phyloP scores from a whole-genome alignment of 768 basidiomycete genomes.

The Naganishia vishniacii region DNA sequence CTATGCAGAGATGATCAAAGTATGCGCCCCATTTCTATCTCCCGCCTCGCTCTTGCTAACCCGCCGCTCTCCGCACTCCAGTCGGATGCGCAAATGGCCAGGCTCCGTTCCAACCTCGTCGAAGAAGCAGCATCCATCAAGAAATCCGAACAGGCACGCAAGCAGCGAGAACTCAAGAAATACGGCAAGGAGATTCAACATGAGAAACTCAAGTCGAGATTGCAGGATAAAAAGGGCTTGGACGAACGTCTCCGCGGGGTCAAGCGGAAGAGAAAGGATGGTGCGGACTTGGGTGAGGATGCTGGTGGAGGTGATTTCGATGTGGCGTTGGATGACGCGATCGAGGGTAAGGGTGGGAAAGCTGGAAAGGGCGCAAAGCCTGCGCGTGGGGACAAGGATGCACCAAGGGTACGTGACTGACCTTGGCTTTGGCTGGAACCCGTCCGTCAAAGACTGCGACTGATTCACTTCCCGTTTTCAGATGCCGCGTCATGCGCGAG shows the following conservation, averaged over 20 bases:
- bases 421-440: too few species aligned
- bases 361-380: constrained; percentile 32
- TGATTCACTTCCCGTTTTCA: too few species aligned
- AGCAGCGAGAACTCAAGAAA: constrained; percentile 91
- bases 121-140: constrained; percentile 84
- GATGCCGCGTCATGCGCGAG: constrained; percentile 60
- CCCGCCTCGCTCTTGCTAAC: background rate
- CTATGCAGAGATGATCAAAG: constrained; percentile 27
- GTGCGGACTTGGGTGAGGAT: constrained; percentile 60
- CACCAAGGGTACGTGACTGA: constrained; percentile 34
- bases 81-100: constrained; percentile 93
- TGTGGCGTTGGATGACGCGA: constrained; percentile 82
- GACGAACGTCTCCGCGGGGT: constrained; percentile 77
- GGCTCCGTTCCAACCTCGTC: constrained; percentile 79
- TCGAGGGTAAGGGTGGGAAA: constrained; percentile 48
- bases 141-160: constrained; percentile 82
- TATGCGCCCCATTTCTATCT: background rate
- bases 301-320: constrained; percentile 69
- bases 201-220: constrained; percentile 86
- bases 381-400: constrained; percentile 33
- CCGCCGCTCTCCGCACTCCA: background rate
- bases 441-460: too few species aligned
- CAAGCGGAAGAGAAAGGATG: constrained; percentile 86
- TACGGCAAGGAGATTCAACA: constrained; percentile 96
- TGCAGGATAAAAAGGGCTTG: constrained; percentile 84